These are phyloP conservation scores for Xylaria longipes DNA, from an alignment of 495 filamentous ascomycete genomes.

Conservation along the genomic window DNA sequence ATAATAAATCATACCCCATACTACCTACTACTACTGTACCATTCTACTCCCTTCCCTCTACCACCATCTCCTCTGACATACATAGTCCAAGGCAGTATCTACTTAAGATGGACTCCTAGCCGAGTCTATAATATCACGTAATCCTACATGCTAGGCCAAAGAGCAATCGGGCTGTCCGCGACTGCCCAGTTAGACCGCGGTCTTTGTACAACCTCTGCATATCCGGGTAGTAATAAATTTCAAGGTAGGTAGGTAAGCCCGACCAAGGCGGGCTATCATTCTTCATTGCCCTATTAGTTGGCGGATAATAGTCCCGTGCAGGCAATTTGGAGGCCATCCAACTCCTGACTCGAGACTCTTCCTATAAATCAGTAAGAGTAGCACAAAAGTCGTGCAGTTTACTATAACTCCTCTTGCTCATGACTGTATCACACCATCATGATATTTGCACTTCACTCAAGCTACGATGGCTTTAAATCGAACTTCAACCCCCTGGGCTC, in stretches of 20 bases:
- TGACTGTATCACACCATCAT: not conserved
- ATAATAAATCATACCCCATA: not conserved
- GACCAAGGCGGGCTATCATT: not conserved
- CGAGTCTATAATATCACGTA: not conserved
- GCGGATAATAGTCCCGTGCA: not conserved
- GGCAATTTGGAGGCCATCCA: not conserved
- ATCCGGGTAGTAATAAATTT: not conserved
- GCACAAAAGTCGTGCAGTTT: not conserved
- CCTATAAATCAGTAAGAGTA: not conserved
- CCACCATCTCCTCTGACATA: not conserved
- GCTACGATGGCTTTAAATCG: not conserved
- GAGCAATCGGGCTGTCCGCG: not conserved
- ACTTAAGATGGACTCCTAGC: not conserved
- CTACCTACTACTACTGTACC: not conserved
- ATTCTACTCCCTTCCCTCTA: not conserved
- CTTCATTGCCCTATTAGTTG: too few relatives aligned
- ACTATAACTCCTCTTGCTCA: not conserved
- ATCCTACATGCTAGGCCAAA: not conserved
- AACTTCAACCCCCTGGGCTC: not conserved
- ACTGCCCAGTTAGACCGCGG: not conserved
- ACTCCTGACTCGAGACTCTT: not conserved
- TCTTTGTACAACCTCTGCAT: not conserved
- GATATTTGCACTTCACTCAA: too few relatives aligned
- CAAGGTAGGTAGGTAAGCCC: not conserved
- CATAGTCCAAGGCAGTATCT: not conserved